Conservation (phyloP, 2,329 filamentous ascomycete genomes). For the Fusarium sp. region DNA sequence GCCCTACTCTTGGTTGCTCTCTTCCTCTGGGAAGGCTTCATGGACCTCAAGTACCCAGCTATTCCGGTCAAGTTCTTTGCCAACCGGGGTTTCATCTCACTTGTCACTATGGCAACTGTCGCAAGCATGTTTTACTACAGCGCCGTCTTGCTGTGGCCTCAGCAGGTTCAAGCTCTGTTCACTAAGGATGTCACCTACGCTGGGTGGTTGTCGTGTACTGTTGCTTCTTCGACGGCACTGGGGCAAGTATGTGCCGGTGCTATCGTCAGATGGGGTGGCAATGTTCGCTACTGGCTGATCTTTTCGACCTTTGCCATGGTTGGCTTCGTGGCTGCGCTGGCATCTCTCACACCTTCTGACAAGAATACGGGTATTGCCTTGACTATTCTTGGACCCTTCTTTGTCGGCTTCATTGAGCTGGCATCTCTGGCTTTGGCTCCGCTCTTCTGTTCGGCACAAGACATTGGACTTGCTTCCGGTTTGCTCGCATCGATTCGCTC, state of each 20-base stretch:
- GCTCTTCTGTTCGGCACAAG: constrained; percentile 56
- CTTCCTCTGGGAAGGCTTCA: constrained; percentile 56
- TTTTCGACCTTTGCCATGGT: constrained; percentile 57
- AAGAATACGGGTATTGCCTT: constrained; percentile 53
- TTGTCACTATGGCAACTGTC: constrained; percentile 55
- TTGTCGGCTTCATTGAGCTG: constrained; percentile 56
- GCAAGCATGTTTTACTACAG: constrained; percentile 46
- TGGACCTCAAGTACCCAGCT: constrained; percentile 54
- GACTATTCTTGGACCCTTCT: constrained; percentile 56
- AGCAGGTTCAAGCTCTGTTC: constrained; percentile 55
- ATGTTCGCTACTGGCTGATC: constrained; percentile 56
- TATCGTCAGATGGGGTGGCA: constrained; percentile 54
- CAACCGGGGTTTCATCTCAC: constrained; percentile 55
- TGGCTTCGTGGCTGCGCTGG: constrained; percentile 53
- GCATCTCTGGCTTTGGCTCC: constrained; percentile 54
- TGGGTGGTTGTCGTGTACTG: constrained; percentile 57
- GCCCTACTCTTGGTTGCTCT: constrained; percentile 52
- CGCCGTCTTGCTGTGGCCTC: constrained; percentile 56
- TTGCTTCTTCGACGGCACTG: constrained; percentile 53
- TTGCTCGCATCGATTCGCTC: constrained; percentile 58
- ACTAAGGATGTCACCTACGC: constrained; percentile 54
- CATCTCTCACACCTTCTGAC: constrained; percentile 52
- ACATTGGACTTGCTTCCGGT: constrained; percentile 60
- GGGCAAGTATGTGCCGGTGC: constrained; percentile 53
- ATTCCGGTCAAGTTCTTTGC: constrained; percentile 57